Evolutionary conservation across 2,329 filamentous ascomycete species (phyloP).

Genomic region (Botrytis byssoidea): DNA sequence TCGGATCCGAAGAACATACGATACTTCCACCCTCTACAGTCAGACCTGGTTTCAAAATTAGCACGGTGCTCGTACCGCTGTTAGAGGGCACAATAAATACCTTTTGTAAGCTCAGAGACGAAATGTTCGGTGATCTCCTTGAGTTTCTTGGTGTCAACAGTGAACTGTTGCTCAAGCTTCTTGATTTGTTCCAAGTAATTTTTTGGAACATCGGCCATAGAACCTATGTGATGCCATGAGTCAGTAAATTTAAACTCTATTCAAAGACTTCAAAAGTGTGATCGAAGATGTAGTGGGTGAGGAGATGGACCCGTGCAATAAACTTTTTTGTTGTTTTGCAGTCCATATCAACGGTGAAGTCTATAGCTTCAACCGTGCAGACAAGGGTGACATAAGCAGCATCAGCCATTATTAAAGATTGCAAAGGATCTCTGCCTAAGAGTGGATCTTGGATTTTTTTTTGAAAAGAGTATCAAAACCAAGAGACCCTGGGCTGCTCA

Average conservation of each 20-base stretch:
- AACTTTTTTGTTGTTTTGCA: not conserved
- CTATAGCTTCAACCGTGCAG: not conserved
- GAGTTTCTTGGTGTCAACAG: slow-evolving; percentile 72
- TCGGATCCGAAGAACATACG: slow-evolving; percentile 54
- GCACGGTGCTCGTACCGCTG: not conserved
- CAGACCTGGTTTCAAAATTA: slow-evolving; percentile 57
- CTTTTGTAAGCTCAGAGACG: slow-evolving; percentile 81
- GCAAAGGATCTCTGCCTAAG: not conserved
- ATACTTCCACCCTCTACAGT: slow-evolving; percentile 88
- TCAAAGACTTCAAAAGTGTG: not conserved
- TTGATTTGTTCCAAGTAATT: slow-evolving; percentile 79
- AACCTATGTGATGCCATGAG: slow-evolving; percentile 55
- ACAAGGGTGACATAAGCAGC: not conserved
- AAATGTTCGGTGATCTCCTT: slow-evolving; percentile 93
- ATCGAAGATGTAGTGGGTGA: not conserved
- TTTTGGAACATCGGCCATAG: slow-evolving; percentile 86
- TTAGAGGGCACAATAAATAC: slow-evolving; percentile 44
- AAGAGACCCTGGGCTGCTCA: not conserved
- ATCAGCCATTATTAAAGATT: not conserved
- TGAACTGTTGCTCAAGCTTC: slow-evolving; percentile 79
- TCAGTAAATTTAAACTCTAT: slow-evolving; percentile 25
- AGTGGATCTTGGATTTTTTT: not conserved
- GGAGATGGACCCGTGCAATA: not conserved
- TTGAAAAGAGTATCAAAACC: not conserved
- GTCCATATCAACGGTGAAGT: not conserved